Base-by-base conservation (phyloP, 1,284 basidiomycete species). In the Cutaneotrichosporon dermatis region DNA sequence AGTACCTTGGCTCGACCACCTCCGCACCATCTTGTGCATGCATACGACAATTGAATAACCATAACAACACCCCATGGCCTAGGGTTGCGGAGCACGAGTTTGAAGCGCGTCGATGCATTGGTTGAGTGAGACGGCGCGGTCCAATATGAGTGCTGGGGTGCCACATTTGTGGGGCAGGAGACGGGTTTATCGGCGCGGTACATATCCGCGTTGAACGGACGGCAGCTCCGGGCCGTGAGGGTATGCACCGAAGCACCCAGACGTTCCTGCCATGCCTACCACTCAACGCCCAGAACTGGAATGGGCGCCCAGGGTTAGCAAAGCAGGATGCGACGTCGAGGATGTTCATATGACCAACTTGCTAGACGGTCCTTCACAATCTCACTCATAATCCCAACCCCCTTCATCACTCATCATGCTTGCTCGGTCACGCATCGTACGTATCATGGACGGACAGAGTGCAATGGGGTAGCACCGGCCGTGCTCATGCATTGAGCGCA, bases 381-480 rank as follows among this genome's bases (percentile, higher is more conserved):
- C 37, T 40, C 52, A 42, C 41, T 11, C 16, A 15, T n/a, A n/a
- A 43, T 54, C 51, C 51, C 39, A 40, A 9, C 41, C 51, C 44
- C 49, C 35, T 41, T 36, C 51, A 39, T 16, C 40, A 13, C 25
- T 35, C 58, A 67, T 55, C 52, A 69, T 70, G 69, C 61, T 73
- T 41, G 46, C 69, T 57, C 64, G 71, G 54, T 63, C 68, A 59
- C 64, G 69, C 52, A 58, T 69, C 52, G 71, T 73, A 53, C 60
- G 71, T 69, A 36, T 12, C 39, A 12, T 40, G 25, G 25, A 25
- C 25, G 25, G 25, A 25, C 25, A 25, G 25, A 25, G 25, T 25
- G 25, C 25, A 25, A 25, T 25, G 25, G 25, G 25, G 25, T 25
- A 25, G 25, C 25, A 25, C 25, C 25, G 25, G 25, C 25, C 37